Conservation (phyloP, 345 rosid species). For the Melaleuca quinquenervia region DNA sequence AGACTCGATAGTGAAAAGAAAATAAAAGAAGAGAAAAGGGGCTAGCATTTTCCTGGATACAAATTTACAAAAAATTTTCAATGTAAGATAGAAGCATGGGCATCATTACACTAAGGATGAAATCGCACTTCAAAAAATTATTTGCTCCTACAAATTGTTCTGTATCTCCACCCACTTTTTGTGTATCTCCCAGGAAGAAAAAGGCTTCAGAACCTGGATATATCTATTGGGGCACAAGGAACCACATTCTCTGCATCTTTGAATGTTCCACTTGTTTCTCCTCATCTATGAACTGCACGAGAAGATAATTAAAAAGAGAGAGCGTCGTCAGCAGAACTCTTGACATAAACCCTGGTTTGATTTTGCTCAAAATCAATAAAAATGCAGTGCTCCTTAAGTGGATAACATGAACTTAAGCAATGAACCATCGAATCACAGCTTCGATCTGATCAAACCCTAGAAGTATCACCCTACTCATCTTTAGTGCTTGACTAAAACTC, state of each 20-base stretch:
- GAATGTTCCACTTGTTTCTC: not conserved
- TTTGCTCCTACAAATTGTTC: not conserved
- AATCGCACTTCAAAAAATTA: not conserved
- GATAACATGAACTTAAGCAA: not conserved
- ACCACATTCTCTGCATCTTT: not conserved
- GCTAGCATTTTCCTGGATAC: not conserved
- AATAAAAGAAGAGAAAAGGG: not conserved
- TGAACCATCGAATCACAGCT: not conserved
- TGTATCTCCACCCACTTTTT: not conserved
- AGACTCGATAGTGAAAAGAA: not conserved
- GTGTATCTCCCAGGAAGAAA: not conserved
- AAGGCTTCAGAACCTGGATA: not conserved
- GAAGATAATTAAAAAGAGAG: not conserved
- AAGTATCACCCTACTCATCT: not conserved
- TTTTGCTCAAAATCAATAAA: not conserved
- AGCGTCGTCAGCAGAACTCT: not conserved
- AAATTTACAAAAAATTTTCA: not conserved
- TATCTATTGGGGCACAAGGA: not conserved
- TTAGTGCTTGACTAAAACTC: not conserved
- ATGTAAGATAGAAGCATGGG: not conserved
- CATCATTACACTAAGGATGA: not conserved
- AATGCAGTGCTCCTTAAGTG: not conserved
- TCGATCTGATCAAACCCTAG: not conserved
- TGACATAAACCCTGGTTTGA: not conserved
- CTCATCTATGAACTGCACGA: not conserved